These are phyloP conservation scores for Phymatotrichopsis omnivora DNA, from an alignment of 2,329 filamentous ascomycete genomes.

Conservation along the genomic window DNA sequence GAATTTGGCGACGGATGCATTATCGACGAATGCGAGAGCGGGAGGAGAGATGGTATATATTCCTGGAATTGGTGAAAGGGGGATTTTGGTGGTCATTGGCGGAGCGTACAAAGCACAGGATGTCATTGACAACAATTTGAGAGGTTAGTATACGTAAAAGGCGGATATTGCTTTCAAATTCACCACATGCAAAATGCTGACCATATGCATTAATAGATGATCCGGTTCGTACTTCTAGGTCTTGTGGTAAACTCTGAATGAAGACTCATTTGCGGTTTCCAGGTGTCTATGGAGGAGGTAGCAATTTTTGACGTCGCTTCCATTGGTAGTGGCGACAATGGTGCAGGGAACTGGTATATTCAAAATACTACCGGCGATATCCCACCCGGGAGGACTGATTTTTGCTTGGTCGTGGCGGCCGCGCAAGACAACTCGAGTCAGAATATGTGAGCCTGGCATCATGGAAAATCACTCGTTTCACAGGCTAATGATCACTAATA, in stretches of 20 bases:
- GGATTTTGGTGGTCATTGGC: conserved; percentile 18
- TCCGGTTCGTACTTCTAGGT: background rate
- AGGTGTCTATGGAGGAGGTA: conserved; percentile 14
- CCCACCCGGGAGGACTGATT: conserved; percentile 45
- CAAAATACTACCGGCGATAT: conserved; percentile 48
- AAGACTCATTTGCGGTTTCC: conserved; percentile 1
- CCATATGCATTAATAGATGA: background rate
- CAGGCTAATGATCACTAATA: background rate
- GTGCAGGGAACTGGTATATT: conserved; percentile 49
- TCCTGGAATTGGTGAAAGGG: conserved; percentile 15
- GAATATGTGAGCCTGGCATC: conserved; percentile 45
- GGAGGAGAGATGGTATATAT: conserved; percentile 21
- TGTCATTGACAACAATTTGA: background rate
- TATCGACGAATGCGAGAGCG: conserved; percentile 4
- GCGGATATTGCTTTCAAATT: background rate
- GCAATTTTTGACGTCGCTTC: conserved; percentile 14
- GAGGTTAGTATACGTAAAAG: conserved; percentile 5
- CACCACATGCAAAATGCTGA: too few relatives aligned
- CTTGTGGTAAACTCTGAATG: background rate
- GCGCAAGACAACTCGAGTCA: conserved; percentile 51
- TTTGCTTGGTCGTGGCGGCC: conserved; percentile 53
- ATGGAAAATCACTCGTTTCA: background rate
- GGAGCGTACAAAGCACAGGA: conserved; percentile 2
- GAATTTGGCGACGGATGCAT: conserved; percentile 6
- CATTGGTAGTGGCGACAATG: conserved; percentile 1